Evolutionary conservation across 1,284 basidiomycete genomes (phyloP).

Genomic region (Xanthoconium separans): DNA sequence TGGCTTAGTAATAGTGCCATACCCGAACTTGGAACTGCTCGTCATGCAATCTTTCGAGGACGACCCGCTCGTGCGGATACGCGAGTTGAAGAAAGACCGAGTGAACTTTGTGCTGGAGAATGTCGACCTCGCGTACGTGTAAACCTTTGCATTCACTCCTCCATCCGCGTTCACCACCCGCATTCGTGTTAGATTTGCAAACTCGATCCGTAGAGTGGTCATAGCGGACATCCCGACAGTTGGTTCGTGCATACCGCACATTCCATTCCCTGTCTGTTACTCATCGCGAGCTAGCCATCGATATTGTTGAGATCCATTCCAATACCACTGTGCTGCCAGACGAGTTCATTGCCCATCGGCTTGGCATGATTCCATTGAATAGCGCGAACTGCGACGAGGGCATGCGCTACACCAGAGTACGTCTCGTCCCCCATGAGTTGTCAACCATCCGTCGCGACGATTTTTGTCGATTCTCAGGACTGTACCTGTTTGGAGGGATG

Average conservation of each 20-base stretch:
- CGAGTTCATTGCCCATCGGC: slow-evolving; percentile 95
- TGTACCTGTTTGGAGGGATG: slow-evolving; percentile 82
- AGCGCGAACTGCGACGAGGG: slow-evolving; percentile 84
- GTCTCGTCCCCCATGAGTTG: slow-evolving; percentile 25
- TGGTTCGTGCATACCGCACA: slow-evolving; percentile 51
- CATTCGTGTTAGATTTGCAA: slow-evolving; percentile 66
- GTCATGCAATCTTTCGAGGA: slow-evolving; percentile 41
- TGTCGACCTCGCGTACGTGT: slow-evolving; percentile 82
- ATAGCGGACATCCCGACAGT: slow-evolving; percentile 96
- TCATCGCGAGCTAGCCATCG: slow-evolving; percentile 70
- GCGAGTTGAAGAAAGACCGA: slow-evolving; percentile 74
- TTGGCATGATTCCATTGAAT: slow-evolving; percentile 92
- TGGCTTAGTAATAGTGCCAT: slow-evolving; percentile 3
- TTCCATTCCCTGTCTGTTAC: background rate
- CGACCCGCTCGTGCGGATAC: slow-evolving; percentile 73
- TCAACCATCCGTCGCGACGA: slow-evolving; percentile 7
- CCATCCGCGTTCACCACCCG: slow-evolving; percentile 11
- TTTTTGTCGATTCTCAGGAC: slow-evolving; percentile 51
- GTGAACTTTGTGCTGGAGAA: slow-evolving; percentile 91
- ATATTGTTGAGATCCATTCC: slow-evolving; percentile 90
- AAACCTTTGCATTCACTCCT: background rate
- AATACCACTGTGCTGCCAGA: slow-evolving; percentile 96
- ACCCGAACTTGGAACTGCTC: background rate
- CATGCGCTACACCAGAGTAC: slow-evolving; percentile 77
- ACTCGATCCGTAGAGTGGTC: slow-evolving; percentile 85